Base-by-base conservation (phyloP, 164 flowering plant species). In the Taxillus chinensis region DNA sequence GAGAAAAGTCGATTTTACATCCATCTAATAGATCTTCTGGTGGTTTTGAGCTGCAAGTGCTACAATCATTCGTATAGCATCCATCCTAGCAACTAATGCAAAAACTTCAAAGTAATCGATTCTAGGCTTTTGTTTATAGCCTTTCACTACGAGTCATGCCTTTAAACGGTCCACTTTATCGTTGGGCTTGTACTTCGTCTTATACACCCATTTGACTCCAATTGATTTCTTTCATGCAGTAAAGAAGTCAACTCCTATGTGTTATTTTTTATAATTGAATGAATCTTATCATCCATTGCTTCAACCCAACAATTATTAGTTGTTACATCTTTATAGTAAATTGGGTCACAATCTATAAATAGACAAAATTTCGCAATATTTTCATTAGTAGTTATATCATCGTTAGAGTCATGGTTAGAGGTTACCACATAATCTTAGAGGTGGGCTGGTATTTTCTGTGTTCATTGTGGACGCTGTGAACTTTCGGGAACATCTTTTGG, bases 221-320 rank as follows among this genome's bases (percentile, higher is more conserved):
- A 52, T 52, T 52, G 12, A 5, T 13, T 52, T 52, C 27, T 52
- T 14, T 17, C 12, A 13, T 5, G 12, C 12, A 17, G 55, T 52
- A 52, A 52, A 52, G 55, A 52, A 52, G 55, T 52, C 55, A 52
- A n/a, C n/a, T n/a, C n/a, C n/a, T n/a, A n/a, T n/a, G n/a, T n/a
- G n/a, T n/a, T n/a, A n/a, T n/a, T n/a, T n/a, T n/a, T n/a, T n/a
- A n/a, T n/a, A n/a, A n/a, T n/a, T n/a, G n/a, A n/a, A n/a, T n/a
- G n/a, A n/a, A n/a, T n/a, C n/a, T n/a, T n/a, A n/a, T n/a, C n/a
- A n/a, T n/a, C n/a, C n/a, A n/a, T n/a, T n/a, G n/a, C n/a, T n/a
- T n/a, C n/a, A n/a, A n/a, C n/a, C n/a, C n/a, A n/a, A n/a, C n/a
- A n/a, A n/a, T n/a, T n/a, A 52, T 17, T 52, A 13, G 5, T 11